A percentile compares a stretch with the other conserved stretches of the same genome.
Conservation (phyloP, 192 early-diverging fungal species). For the Coemansia sp. region DNA sequence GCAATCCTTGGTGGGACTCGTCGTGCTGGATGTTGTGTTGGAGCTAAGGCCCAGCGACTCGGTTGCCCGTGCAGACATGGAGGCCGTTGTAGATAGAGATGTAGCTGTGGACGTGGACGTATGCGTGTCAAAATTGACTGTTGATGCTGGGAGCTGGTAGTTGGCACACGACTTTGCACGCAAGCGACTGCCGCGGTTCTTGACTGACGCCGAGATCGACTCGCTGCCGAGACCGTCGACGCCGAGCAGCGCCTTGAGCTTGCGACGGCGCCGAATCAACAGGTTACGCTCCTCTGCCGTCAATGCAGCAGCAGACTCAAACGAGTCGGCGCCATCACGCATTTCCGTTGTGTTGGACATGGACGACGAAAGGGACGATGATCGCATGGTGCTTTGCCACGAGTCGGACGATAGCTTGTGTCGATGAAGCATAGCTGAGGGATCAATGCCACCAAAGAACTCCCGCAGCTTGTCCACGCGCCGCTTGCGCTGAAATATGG, state of each 20-base stretch:
- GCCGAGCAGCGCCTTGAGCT: conserved; percentile 59
- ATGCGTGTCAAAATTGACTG: not conserved
- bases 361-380: not conserved
- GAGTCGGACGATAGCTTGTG: not conserved
- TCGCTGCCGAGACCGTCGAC: conserved; percentile 24
- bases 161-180: not conserved
- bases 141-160: not conserved
- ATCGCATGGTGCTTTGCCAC: conserved; percentile 7
- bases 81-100: not conserved
- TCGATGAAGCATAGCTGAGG: not conserved
- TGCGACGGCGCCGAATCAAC: conserved; percentile 58
- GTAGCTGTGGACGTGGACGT: not conserved
- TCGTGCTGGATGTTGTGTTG: not conserved
- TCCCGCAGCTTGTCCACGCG: conserved; percentile 51
- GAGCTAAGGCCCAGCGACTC: not conserved
- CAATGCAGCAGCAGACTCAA: conserved; percentile 10
- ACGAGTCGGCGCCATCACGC: not conserved
- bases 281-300: conserved; percentile 53
- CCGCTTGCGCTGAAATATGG: conserved; percentile 32
- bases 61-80: not conserved
- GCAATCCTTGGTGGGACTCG: too few relatives aligned
- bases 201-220: conserved; percentile 43
- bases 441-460: conserved; percentile 48
- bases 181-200: not conserved
- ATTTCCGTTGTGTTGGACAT: not conserved